Conservation (phyloP, 139 green algal species). For the Picochlorum costavermella region DNA sequence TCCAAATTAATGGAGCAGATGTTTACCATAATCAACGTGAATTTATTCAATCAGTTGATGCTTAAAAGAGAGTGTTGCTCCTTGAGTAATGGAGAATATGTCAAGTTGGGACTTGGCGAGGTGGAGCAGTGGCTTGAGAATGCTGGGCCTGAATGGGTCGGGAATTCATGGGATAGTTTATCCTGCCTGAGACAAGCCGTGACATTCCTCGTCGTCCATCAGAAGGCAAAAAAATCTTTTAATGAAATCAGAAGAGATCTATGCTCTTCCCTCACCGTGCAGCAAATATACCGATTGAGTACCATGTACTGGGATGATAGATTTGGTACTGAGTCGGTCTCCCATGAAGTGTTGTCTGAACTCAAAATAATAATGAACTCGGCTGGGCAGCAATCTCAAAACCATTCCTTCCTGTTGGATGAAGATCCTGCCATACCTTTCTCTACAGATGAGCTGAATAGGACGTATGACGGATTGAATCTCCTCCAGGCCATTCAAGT, state of each 20-base stretch:
- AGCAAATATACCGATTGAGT: conserved; percentile 98
- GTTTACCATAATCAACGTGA: conserved; percentile 95
- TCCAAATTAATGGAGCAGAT: conserved; percentile 69
- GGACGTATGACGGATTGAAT: conserved; percentile 46
- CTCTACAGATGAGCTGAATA: conserved; percentile 56
- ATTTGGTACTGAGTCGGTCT: conserved; percentile 96
- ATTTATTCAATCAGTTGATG: conserved; percentile 99
- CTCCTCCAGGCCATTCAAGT: conserved; percentile 22
- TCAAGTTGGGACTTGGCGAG: conserved; percentile 89
- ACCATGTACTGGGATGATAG: conserved; percentile 99
- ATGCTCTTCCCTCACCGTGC: conserved; percentile 84
- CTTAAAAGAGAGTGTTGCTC: conserved; percentile 98
- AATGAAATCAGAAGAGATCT: conserved; percentile 94
- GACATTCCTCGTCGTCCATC: conserved; percentile 92
- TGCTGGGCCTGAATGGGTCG: conserved; percentile 65
- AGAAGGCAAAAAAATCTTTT: conserved; percentile 94
- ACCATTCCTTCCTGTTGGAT: conserved; percentile 95
- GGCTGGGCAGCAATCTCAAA: conserved; percentile 44
- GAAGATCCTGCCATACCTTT: conserved; percentile 91
- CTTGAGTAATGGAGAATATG: conserved; percentile 99
- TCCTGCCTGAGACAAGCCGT: conserved; percentile 91
- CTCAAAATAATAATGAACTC: conserved; percentile 92
- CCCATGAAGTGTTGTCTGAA: conserved; percentile 58
- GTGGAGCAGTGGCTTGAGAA: conserved; percentile 89
- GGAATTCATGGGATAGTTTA: conserved; percentile 88